These are phyloP conservation scores for Flammula alnicola DNA, from an alignment of 1,284 basidiomycete species.

Conservation along the genomic window DNA sequence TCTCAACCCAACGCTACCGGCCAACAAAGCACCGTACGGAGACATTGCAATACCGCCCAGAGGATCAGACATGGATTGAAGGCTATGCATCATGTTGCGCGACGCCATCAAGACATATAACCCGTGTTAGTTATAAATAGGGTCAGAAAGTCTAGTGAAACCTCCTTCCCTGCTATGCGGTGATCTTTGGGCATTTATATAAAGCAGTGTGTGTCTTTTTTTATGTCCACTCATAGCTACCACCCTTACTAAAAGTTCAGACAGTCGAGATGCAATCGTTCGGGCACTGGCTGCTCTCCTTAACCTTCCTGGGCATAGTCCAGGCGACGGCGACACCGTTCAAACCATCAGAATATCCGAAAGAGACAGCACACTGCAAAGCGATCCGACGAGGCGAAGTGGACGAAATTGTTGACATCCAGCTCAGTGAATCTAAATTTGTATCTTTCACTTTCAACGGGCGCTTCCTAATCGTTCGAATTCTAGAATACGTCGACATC, in stretches of 20 bases:
- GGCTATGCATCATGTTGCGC: not conserved
- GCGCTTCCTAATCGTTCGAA: not conserved
- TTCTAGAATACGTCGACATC: conserved; percentile 66
- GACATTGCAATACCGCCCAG: too few relatives aligned
- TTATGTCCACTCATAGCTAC: too few relatives aligned
- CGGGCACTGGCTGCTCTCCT: conserved; percentile 9
- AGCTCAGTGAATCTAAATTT: conserved; percentile 36
- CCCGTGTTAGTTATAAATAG: too few relatives aligned
- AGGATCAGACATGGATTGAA: too few relatives aligned
- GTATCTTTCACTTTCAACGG: not conserved
- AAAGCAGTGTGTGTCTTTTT: too few relatives aligned
- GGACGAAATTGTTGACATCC: conserved; percentile 36
- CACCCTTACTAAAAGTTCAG: too few relatives aligned
- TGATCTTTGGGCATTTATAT: not conserved
- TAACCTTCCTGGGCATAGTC: conserved; percentile 5
- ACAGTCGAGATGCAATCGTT: too few relatives aligned
- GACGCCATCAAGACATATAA: too few relatives aligned
- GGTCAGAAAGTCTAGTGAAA: too few relatives aligned
- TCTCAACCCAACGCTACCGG: too few relatives aligned
- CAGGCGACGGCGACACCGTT: conserved; percentile 31
- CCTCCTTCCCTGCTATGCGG: too few relatives aligned
- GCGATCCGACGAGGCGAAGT: conserved; percentile 40
- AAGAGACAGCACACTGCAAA: conserved; percentile 40
- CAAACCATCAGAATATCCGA: conserved; percentile 41
- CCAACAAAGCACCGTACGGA: not conserved